Percentiles rank a stretch among this genome's conserved stretches.
Evolutionary conservation across 495 filamentous ascomycete genomes (phyloP).

Genomic region (Penicillium diatomitis): DNA sequence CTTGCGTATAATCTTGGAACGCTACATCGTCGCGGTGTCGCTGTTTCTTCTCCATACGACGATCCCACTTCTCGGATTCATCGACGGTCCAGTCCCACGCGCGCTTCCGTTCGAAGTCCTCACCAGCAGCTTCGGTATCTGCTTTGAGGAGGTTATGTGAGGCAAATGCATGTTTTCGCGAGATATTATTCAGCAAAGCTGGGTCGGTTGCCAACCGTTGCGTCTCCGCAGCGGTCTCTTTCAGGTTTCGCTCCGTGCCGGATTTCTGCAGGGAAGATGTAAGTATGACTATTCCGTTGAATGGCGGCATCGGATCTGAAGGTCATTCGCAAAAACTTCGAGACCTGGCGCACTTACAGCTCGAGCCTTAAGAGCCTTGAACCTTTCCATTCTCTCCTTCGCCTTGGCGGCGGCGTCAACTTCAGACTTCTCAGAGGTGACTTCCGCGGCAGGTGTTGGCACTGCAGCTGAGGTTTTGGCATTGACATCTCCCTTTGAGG

Average conservation of each 20-base stretch:
- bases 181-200: constrained; percentile 56
- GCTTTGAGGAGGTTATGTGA: constrained; percentile 91
- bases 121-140: constrained; percentile 71
- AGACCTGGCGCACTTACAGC: constrained; percentile 37
- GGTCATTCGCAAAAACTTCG: too few relatives aligned
- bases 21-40: constrained; percentile 74
- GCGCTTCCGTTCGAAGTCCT: constrained; percentile 93
- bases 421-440: constrained; percentile 8
- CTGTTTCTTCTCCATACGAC: constrained; percentile 76
- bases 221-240: constrained; percentile 74
- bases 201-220: constrained; percentile 73
- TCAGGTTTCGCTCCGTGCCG: constrained; percentile 66
- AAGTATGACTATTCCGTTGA: constrained; percentile 3
- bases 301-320: neutral
- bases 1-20: constrained; percentile 82
- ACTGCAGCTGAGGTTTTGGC: too few relatives aligned
- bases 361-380: constrained; percentile 78
- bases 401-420: constrained; percentile 25
- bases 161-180: constrained; percentile 74
- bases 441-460: neutral
- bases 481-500: constrained; percentile 3
- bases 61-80: constrained; percentile 89
- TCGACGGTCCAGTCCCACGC: constrained; percentile 98
- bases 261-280: constrained; percentile 45
- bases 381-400: constrained; percentile 37